A percentile compares a stretch with the other conserved stretches of the same genome.
Conservation (phyloP, 257 asterid genomes). For the Henckelia pumila region DNA sequence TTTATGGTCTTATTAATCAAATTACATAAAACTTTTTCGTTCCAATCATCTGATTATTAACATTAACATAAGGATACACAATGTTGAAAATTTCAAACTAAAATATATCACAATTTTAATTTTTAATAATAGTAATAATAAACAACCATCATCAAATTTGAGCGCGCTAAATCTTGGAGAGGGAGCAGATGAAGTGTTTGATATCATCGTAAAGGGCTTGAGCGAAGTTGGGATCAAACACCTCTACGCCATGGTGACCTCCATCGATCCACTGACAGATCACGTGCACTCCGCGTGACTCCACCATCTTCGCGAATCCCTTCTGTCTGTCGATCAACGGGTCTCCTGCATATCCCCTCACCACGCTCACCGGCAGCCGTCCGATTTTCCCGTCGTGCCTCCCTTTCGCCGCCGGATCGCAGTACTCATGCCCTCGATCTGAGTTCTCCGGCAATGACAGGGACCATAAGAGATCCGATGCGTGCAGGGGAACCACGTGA, state of each 20-base stretch:
- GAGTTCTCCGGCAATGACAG: constrained; percentile 59
- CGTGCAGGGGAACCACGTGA: constrained; percentile 41
- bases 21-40: too few relatives aligned
- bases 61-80: too few relatives aligned
- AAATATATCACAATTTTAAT: too few relatives aligned
- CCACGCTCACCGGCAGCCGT: constrained; percentile 46
- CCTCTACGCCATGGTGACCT: constrained; percentile 66
- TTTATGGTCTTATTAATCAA: too few relatives aligned
- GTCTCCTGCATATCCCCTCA: constrained; percentile 60
- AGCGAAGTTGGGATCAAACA: constrained; percentile 45
- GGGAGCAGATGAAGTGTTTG: constrained; percentile 32
- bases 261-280: constrained; percentile 37
- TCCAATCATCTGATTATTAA: too few relatives aligned
- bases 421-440: constrained; percentile 55
- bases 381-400: constrained; percentile 37
- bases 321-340: constrained; percentile 65
- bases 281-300: constrained; percentile 58
- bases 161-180: too few relatives aligned
- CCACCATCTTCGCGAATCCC: constrained; percentile 50
- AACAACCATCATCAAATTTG: too few relatives aligned
- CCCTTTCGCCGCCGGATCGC: constrained; percentile 31
- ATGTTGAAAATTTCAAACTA: too few relatives aligned
- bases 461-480: constrained; percentile 55
- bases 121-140: too few relatives aligned
- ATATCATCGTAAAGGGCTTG: constrained; percentile 38